Percentiles rank a stretch among this genome's conserved stretches.
phyloP scores from a whole-genome alignment of 2,329 filamentous ascomycete species.

The Phialemonium atrogriseum region DNA sequence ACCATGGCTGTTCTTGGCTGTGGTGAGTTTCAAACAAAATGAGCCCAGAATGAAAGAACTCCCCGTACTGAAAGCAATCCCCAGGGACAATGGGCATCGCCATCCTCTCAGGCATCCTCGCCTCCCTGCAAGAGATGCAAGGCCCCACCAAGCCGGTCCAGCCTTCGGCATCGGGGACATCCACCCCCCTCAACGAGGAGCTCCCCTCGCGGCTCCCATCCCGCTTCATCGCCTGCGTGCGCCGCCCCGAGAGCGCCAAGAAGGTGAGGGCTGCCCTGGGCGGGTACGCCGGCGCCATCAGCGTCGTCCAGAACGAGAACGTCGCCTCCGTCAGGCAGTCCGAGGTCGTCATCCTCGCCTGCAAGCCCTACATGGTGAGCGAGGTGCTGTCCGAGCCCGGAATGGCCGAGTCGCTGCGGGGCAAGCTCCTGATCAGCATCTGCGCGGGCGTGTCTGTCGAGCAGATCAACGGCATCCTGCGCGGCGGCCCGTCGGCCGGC shows the following conservation, averaged over 20 bases:
- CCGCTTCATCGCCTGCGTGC: slow-evolving; percentile 75
- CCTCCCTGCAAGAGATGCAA: slow-evolving; percentile 52
- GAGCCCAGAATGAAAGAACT: no score
- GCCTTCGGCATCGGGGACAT: slow-evolving; percentile 31
- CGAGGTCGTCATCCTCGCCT: slow-evolving; percentile 69
- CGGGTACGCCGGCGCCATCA: slow-evolving; percentile 53
- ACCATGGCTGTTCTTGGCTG: slow-evolving; percentile 77
- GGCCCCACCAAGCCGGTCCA: slow-evolving; percentile 34
- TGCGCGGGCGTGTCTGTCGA: slow-evolving; percentile 66
- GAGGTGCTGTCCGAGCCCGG: slow-evolving; percentile 59
- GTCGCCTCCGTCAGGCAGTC: slow-evolving; percentile 56
- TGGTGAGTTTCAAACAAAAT: slow-evolving; percentile 59
- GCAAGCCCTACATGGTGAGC: slow-evolving; percentile 69
- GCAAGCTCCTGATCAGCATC: slow-evolving; percentile 77
- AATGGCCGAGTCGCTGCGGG: slow-evolving; percentile 63
- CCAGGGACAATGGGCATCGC: slow-evolving; percentile 78
- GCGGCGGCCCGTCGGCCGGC: slow-evolving; percentile 34
- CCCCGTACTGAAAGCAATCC: slow-evolving; percentile 8
- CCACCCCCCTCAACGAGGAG: slow-evolving; percentile 34
- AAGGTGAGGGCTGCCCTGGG: slow-evolving; percentile 58
- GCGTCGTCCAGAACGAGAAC: slow-evolving; percentile 65
- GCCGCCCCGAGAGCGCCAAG: slow-evolving; percentile 59
- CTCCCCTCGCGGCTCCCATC: slow-evolving; percentile 54
- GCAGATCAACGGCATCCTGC: slow-evolving; percentile 59
- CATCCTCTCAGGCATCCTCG: slow-evolving; percentile 72